Evolutionary conservation across 352 stramenopile genomes (phyloP), one percentile per base, ranked within the genome.

Genomic region (Pythium guiyangense): DNA sequence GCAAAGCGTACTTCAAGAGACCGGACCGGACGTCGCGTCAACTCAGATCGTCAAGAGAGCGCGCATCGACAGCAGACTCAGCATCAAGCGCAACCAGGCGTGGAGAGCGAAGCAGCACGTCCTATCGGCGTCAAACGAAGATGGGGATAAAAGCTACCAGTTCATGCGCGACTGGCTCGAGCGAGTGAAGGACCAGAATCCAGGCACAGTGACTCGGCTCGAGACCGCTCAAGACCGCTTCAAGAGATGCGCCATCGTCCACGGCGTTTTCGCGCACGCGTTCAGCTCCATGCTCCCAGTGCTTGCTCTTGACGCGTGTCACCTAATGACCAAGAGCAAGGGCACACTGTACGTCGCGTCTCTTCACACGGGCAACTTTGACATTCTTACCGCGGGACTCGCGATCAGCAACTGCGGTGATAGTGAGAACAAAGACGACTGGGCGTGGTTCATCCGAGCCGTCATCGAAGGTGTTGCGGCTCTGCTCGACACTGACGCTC

Each of bases 341-440:
- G 22, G 45, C 1, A 50, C 45, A 3, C 15, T 29, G 3, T 50
- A 50, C 25, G 22, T 37, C 2, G 45, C 45, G n/a, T 50, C 45
- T 9, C 11, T 50, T 11, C 6, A 35, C 6, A 50, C 45, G 0
- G 45, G 25, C 6, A 35, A 50, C 6, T 20, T 50, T 18, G 45
- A 50, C 11, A 31, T 35, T 50, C 25, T 50, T 14, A 35, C 35
- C 25, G 45, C 22, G 0, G 45, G 45, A 5, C 1, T 50, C 1
- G 45, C 3, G 3, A 50, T 50, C n/a, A 31, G 45, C 25, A 50
- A 50, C 45, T 11, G 10, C 22, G 45, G 22, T 14, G 45, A 15
- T 12, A 9, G 45, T 17, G 45, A 50, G 45, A 50, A 50, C n/a
- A 50, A 50, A 4, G 45, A 50, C 45, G 45, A 50, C 25, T 50